Base-by-base conservation (phyloP, 2,329 filamentous ascomycete genomes). In the Simplicillium sp. region DNA sequence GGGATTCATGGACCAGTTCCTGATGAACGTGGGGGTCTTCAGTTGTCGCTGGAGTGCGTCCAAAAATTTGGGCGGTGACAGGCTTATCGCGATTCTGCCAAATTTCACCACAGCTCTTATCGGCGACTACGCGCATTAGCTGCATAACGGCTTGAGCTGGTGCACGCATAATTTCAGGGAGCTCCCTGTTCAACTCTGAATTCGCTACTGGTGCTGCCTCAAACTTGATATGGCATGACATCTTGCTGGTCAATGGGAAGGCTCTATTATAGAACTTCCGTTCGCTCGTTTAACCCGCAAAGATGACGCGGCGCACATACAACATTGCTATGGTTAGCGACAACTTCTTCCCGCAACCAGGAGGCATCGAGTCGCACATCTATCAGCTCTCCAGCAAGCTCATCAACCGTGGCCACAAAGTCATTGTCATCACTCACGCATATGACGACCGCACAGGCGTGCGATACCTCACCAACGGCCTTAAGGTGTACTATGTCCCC, bases 301-400 rank as follows among this genome's bases (percentile, higher is more conserved):
- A 6, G 41, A 76, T 73, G 64, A 62, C 68, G 51, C 72, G 68
- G 51, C 69, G 69, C 48, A 76, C 73, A 28, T 82, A 81, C 62
- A 82, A 79, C 56, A 82, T 82, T 65, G 79, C 78, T 47, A 98
- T 98, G 92, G 86, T 96, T 61, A 89, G 90, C 75, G 92, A 98
- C 71, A 96, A 94, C 75, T 98, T 98, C 80, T 98, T 94, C 59
- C 92, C 92, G 12, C 90, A 97, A 57, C 90, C 92, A 39, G 89
- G 92, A 57, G 92, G 92, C 53, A 80, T 98, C 49, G 92, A 98
- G 68, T 94, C 87, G 62, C 92, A 98, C 65, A 97, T 98, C 54
- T 98, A 98, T 68, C 92, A 98, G 63, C 73, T 98, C 33, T 92
- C 90, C 28, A 87, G 84, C 43, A 98, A 97, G 74, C 79, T 98